These are phyloP conservation scores for Cystobasidium sp. DNA, from an alignment of 1,284 basidiomycete genomes.

Conservation along the genomic window DNA sequence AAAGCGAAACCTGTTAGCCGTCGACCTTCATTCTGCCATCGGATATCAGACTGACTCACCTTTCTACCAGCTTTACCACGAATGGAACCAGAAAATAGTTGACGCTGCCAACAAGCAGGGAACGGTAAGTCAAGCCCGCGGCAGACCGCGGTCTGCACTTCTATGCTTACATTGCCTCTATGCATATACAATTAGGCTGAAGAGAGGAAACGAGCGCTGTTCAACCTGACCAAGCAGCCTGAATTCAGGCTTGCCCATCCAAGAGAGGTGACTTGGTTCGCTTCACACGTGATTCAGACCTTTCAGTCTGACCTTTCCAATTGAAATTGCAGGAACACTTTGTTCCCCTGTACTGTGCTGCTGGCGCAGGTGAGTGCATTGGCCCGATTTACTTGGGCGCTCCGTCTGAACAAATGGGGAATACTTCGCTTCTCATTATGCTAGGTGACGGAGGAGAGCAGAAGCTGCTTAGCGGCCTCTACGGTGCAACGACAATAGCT, in stretches of 20 bases:
- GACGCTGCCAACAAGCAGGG: slow-evolving; percentile 65
- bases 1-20: slow-evolving; percentile 58
- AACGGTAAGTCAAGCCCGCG: slow-evolving; percentile 22
- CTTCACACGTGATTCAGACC: neutral
- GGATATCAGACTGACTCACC: neutral
- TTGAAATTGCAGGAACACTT: slow-evolving; percentile 67
- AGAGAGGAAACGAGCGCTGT: slow-evolving; percentile 61
- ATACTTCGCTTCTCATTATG: neutral
- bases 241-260: slow-evolving; percentile 71
- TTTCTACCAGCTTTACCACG: slow-evolving; percentile 58
- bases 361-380: slow-evolving; percentile 24
- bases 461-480: slow-evolving; percentile 46
- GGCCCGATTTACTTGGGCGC: neutral
- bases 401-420: too few species aligned
- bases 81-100: slow-evolving; percentile 67
- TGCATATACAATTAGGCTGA: slow-evolving; percentile 53
- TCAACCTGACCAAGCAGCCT: slow-evolving; percentile 63
- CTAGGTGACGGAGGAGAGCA: slow-evolving; percentile 54
- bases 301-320: neutral
- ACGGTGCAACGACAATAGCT: slow-evolving; percentile 51
- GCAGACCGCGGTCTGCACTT: neutral
- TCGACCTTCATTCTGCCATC: too few species aligned
- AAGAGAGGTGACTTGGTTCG: slow-evolving; percentile 52
- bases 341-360: slow-evolving; percentile 66
- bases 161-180: neutral